Evolutionary conservation across 1,284 basidiomycete species (phyloP).

Genomic region (Erythrobasidium hasegawianum): DNA sequence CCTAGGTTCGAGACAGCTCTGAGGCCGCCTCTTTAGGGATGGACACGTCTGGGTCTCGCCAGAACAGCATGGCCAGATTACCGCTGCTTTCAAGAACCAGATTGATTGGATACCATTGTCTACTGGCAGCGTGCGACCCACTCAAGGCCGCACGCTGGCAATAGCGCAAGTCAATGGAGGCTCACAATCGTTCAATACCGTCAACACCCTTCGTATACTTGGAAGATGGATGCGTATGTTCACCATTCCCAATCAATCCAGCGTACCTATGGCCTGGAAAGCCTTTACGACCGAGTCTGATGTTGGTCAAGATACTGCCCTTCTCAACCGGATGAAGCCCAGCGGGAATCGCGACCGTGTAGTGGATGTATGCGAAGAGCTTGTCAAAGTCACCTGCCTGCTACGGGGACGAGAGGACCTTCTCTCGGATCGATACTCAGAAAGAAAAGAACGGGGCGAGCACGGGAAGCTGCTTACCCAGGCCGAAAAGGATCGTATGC

Average conservation of each 20-base stretch:
- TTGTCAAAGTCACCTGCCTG: slow-evolving; percentile 46
- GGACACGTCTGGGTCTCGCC: slow-evolving; percentile 50
- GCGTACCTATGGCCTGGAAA: slow-evolving; percentile 50
- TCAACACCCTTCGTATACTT: slow-evolving; percentile 49
- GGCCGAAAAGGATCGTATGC: slow-evolving; percentile 45
- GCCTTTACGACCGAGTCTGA: slow-evolving; percentile 42
- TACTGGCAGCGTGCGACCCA: slow-evolving; percentile 49
- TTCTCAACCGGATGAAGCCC: slow-evolving; percentile 46
- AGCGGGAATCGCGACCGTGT: slow-evolving; percentile 51
- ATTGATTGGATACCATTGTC: slow-evolving; percentile 51
- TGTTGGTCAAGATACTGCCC: not conserved
- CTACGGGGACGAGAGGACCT: slow-evolving; percentile 44
- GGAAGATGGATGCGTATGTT: slow-evolving; percentile 51
- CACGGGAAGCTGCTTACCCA: slow-evolving; percentile 49
- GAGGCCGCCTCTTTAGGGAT: slow-evolving; percentile 40
- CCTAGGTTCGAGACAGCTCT: not conserved
- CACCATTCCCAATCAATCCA: slow-evolving; percentile 47
- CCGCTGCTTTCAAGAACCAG: slow-evolving; percentile 51
- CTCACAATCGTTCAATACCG: slow-evolving; percentile 50
- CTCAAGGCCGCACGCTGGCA: slow-evolving; percentile 49
- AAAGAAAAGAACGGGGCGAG: slow-evolving; percentile 47
- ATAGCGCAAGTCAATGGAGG: slow-evolving; percentile 50
- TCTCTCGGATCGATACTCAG: slow-evolving; percentile 48
- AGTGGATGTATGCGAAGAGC: slow-evolving; percentile 51
- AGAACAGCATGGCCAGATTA: slow-evolving; percentile 49